These are phyloP conservation scores for Dichotomocladium elegans DNA, from an alignment of 371 early-diverging fungal genomes.

Conservation along the genomic window DNA sequence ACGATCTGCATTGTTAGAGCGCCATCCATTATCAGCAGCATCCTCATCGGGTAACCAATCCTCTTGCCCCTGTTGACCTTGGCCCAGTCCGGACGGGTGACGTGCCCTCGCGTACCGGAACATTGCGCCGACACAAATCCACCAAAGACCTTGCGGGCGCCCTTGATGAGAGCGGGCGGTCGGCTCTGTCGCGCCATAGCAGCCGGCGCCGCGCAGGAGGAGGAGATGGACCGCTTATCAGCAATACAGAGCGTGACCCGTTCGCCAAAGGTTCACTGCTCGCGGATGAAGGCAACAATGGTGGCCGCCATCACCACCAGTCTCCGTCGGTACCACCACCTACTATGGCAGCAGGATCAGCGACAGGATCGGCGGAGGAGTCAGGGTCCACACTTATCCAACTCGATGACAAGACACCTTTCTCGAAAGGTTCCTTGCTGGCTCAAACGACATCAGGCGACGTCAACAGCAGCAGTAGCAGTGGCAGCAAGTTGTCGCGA, in stretches of 20 bases:
- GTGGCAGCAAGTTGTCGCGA: conserved; percentile 18
- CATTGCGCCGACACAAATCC: conserved; percentile 35
- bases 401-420: conserved; percentile 33
- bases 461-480: background rate
- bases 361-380: conserved; percentile 1
- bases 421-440: conserved; percentile 41
- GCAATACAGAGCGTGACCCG: conserved; percentile 13
- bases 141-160: conserved; percentile 17
- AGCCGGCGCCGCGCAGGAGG: conserved; percentile 11
- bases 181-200: conserved; percentile 17
- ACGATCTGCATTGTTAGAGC: conserved; percentile 19
- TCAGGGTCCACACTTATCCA: conserved; percentile 35
- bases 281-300: conserved; percentile 6
- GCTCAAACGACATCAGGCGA: conserved; percentile 1
- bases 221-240: conserved; percentile 15
- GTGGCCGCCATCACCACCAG: background rate
- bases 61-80: conserved; percentile 24
- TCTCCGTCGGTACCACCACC: background rate
- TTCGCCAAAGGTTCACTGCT: conserved; percentile 33
- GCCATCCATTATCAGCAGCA: conserved; percentile 29
- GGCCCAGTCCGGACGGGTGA: background rate
- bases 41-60: conserved; percentile 32
- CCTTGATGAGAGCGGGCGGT: conserved; percentile 7
- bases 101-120: background rate
- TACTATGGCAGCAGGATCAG: no score